A percentile compares a stretch with the other conserved stretches of the same genome.
These are phyloP conservation scores for Dysphania ambrosioides DNA, from an alignment of 148 eudicot species.

Conservation along the genomic window DNA sequence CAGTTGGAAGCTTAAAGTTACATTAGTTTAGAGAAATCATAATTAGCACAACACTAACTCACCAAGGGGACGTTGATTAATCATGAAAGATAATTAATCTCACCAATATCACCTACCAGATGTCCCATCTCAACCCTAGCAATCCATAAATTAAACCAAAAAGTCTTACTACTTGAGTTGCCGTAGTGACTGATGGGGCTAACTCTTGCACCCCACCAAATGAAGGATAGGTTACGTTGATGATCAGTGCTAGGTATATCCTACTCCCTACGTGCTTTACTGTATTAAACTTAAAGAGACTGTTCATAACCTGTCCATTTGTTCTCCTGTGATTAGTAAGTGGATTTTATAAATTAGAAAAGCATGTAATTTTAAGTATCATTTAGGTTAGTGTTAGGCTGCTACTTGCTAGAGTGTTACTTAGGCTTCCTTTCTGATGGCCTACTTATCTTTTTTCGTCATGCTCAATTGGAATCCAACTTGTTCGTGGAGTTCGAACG, in stretches of 20 bases:
- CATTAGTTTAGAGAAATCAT: neutral
- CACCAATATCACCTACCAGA: conserved; percentile 16
- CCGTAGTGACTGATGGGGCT: neutral
- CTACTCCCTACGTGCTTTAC: too few relatives aligned
- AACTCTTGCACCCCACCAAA: neutral
- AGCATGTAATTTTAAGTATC: neutral
- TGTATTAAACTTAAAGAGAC: too few relatives aligned
- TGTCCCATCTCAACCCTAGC: conserved; percentile 18
- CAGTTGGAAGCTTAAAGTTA: neutral
- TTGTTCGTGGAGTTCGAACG: conserved; percentile 12
- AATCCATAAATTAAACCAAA: neutral
- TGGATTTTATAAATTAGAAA: too few relatives aligned
- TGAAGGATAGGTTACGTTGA: neutral
- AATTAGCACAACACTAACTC: conserved; percentile 2
- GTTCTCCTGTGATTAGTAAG: neutral
- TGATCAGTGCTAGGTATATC: neutral
- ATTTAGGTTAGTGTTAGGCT: too few relatives aligned
- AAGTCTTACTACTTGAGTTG: conserved; percentile 1
- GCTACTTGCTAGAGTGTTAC: too few relatives aligned
- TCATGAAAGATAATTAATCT: conserved; percentile 8
- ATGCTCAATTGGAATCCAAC: conserved; percentile 25
- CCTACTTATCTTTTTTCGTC: too few relatives aligned
- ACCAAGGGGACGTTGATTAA: neutral
- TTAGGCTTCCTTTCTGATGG: too few relatives aligned
- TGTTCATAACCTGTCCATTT: neutral